Evolutionary conservation across 306 rosid species (phyloP), one percentile per base, ranked within the genome.

Genomic region (Macrotyloma uniflorum): DNA sequence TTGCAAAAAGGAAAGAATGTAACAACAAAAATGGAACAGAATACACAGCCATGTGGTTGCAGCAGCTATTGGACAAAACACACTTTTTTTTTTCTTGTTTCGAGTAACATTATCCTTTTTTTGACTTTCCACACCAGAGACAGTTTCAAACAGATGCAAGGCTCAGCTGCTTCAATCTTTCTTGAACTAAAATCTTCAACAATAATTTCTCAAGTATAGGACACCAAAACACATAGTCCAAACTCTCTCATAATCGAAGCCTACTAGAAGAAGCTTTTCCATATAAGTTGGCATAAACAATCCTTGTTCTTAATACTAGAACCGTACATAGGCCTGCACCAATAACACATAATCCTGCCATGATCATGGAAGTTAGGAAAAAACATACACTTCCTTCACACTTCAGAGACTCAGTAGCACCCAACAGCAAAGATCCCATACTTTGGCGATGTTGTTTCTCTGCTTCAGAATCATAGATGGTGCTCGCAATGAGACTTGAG

Each of bases 381-480:
- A 90, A 95, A 83, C 98, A 95, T 74, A 94, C 49, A 23, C 83
- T 19, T 42, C 98, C 98, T 19, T 82, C 85, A 74, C 98, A 94
- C 74, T 83, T 88, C 0, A 67, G 86, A 14, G 91, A 53, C 66
- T 85, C 91, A 4, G 79, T 59, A 30, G 13, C 72, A 55, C 68
- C 53, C n/a, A 72, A 81, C 72, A 83, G 38, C 67, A 89, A 4
- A 7, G 96, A 82, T 77, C 86, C 87, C 35, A 86, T 15, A 59
- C 46, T 87, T 10, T 35, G 78, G 64, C n/a, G 67, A 42, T 45
- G 75, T 84, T 92, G 98, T 84, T 87, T 85, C 88, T 91, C 98
- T 70, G 98, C 98, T 84, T 95, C 92, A 13, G 36, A 63, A 63
- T 93, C 98, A 53, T 95, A 95, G 82, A 95, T 88, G 35, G 84